Base-by-base conservation (phyloP, 2,329 filamentous ascomycete genomes). In the Scytalidium sp. region DNA sequence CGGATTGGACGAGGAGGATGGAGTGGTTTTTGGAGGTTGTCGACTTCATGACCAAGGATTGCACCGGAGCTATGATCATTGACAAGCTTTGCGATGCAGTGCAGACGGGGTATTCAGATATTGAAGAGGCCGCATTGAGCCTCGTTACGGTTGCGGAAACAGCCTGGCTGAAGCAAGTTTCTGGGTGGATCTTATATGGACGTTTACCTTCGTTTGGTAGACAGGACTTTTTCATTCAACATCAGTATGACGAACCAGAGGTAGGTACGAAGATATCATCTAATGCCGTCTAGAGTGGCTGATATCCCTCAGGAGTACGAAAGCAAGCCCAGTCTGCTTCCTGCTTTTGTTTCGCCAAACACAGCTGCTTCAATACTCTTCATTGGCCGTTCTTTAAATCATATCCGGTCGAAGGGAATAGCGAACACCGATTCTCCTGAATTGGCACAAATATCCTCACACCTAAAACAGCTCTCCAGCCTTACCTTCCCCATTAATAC, bases 151-250 rank as follows among this genome's bases (percentile, higher is more conserved):
- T 90, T 19, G 92, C 91, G 0, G 93, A 99, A 70, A 87, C 82
- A 23, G 88, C 92, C 8, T 99, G 94, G 94, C 73, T 97, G 63
- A 88, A 90, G 66, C 91, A 96, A 64, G 78, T 95, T 10, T 88
- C 90, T 3, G 88, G 88, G 21, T 99, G 93, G 93, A 78, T 97
- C 8, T 70, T 97, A 13, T 95, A 96, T 66, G 94, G 94, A 4
- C 83, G 87, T 45, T 70, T 96, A 50, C 92, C 93, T 1, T 79
- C 78, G 13, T 85, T 89, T 64, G 90, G 90, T 2, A 80, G 78
- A 4, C 78, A 81, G n/a, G 93, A 97, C 68, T 97, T 97, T 65
- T 96, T 96, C 64, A 82, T 97, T 25, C 79, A 80, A 23, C 58
- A 55, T 29, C 63, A 75, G 44, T 65, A 66, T 21, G 62, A 66